Evolutionary conservation across 768 basidiomycete species (phyloP).

Genomic region (Mrakia gelida): DNA sequence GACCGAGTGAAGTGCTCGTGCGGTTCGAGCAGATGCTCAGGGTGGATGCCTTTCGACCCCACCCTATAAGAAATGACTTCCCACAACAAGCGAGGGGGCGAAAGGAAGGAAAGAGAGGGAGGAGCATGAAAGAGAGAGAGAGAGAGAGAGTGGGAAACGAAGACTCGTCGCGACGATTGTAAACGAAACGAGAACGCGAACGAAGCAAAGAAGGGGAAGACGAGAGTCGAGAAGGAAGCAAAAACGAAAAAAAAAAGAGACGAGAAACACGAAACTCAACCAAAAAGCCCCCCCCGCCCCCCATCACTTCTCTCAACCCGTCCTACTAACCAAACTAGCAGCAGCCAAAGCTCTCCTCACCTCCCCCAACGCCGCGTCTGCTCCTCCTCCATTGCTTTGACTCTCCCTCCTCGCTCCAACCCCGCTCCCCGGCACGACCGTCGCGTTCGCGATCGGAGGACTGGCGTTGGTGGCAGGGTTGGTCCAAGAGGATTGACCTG

Average conservation of each 20-base stretch:
- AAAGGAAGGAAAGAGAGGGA: no score
- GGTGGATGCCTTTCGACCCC: constrained; percentile 2
- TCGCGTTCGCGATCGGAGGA: background rate
- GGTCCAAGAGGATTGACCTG: background rate
- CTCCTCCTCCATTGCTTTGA: background rate
- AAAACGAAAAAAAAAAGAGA: no score
- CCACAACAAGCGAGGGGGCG: no score
- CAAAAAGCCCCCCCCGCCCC: no score
- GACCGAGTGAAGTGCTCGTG: background rate
- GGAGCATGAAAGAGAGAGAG: background rate
- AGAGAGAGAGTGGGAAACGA: no score
- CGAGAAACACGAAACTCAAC: no score
- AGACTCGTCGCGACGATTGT: no score
- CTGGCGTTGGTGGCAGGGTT: background rate
- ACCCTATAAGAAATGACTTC: no score
- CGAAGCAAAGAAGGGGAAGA: background rate
- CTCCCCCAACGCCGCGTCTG: constrained; percentile 19
- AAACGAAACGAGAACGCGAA: background rate
- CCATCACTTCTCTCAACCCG: background rate
- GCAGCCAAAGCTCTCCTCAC: constrained; percentile 16
- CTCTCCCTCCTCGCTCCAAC: background rate
- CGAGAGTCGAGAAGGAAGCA: no score
- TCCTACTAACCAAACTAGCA: background rate
- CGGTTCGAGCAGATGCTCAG: background rate
- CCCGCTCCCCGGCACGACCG: background rate